A percentile compares a stretch with the other conserved stretches of the same genome.
Conservation (phyloP, 495 filamentous ascomycete species). For the Daldinia grandis region DNA sequence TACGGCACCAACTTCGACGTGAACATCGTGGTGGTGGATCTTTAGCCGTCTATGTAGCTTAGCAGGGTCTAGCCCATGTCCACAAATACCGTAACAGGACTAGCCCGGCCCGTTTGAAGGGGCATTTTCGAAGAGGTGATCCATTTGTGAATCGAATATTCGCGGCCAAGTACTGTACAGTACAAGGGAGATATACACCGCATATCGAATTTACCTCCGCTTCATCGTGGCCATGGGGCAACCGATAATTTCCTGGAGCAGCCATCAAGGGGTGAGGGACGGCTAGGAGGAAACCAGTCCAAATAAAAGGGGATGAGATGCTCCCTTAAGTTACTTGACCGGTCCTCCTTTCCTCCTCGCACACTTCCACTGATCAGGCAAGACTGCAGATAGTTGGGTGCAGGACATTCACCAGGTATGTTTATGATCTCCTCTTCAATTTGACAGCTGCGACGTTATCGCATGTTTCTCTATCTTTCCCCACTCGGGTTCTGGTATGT, state of each 20-base stretch:
- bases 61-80: conserved; percentile 29
- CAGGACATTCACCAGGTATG: not conserved
- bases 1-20: conserved; percentile 10
- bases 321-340: conserved; percentile 6
- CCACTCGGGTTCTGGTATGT: conserved; percentile 16
- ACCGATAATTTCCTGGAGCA: conserved; percentile 38
- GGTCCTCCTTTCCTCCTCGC: conserved; percentile 14
- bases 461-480: conserved; percentile 26
- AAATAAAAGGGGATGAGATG: conserved; percentile 35
- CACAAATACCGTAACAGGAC: conserved; percentile 32
- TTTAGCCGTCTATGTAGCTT: conserved; percentile 26
- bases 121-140: conserved; percentile 19
- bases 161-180: conserved; percentile 24
- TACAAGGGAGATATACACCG: conserved; percentile 34
- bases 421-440: conserved; percentile 31
- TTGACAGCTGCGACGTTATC: conserved; percentile 13
- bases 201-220: conserved; percentile 39
- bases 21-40: conserved; percentile 5
- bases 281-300: conserved; percentile 22
- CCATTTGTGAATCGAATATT: conserved; percentile 15
- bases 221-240: conserved; percentile 32
- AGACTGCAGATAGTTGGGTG: conserved; percentile 5
- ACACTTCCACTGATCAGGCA: conserved; percentile 14
- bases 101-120: conserved; percentile 27
- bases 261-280: conserved; percentile 7